These are phyloP conservation scores for Thelephora ganbajun DNA, from an alignment of 768 basidiomycete species.

Conservation along the genomic window DNA sequence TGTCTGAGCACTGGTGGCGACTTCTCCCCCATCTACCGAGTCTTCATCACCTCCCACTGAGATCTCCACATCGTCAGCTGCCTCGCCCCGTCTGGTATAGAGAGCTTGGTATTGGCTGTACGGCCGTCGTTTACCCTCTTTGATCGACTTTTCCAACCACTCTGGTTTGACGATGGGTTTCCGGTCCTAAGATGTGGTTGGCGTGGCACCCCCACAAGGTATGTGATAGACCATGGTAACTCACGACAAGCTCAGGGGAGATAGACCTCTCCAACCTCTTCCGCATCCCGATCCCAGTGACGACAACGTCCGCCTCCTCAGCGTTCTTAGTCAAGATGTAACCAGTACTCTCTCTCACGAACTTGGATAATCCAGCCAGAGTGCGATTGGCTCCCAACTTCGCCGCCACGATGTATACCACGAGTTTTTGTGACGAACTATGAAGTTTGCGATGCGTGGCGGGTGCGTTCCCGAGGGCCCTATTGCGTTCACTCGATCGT, in stretches of 20 bases:
- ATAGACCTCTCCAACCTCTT: constrained; percentile 60
- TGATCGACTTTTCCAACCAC: constrained; percentile 53
- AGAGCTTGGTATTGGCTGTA: constrained; percentile 47
- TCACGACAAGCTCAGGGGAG: constrained; percentile 48
- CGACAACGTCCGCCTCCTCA: constrained; percentile 44
- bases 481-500: no score
- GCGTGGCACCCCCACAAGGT: not conserved
- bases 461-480: no score
- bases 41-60: not conserved
- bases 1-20: constrained; percentile 9
- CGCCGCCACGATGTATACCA: no score
- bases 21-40: not conserved
- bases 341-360: constrained; percentile 14
- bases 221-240: constrained; percentile 14
- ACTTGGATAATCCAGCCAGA: constrained; percentile 12
- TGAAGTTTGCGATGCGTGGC: no score
- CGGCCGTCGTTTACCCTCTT: constrained; percentile 27
- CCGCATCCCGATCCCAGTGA: constrained; percentile 54
- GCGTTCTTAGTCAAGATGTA: constrained; percentile 23
- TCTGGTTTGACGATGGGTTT: constrained; percentile 58
- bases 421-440: no score
- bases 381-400: constrained; percentile 13
- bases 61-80: not conserved
- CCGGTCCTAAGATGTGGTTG: constrained; percentile 18
- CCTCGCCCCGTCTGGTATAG: no score